These are phyloP conservation scores for Trypanosoma melophagium DNA, from an alignment of 208 protist genomes.

Conservation along the genomic window DNA sequence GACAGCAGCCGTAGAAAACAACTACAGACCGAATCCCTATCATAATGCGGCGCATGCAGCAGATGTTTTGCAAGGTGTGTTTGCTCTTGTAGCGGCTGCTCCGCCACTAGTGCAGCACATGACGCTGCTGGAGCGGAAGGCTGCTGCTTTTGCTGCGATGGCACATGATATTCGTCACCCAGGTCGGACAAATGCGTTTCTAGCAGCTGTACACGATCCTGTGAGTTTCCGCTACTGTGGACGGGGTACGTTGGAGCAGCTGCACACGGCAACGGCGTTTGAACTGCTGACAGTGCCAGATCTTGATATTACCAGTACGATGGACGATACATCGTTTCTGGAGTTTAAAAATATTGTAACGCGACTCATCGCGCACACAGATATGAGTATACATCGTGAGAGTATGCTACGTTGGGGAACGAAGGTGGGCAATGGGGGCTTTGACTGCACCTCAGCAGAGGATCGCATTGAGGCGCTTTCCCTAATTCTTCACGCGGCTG, in stretches of 20 bases:
- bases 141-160: conserved; percentile 59
- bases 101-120: conserved; percentile 40
- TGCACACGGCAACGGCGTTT: conserved; percentile 75
- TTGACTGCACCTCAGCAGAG: conserved; percentile 37
- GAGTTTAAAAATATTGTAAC: conserved; percentile 64
- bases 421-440: conserved; percentile 12
- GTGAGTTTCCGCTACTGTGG: conserved; percentile 57
- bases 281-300: conserved; percentile 44
- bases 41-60: conserved; percentile 79
- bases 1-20: conserved; percentile 51
- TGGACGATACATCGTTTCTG: conserved; percentile 53
- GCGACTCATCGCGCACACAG: conserved; percentile 53
- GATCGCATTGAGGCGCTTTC: conserved; percentile 57
- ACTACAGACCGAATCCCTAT: conserved; percentile 76
- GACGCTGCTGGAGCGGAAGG: conserved; percentile 62
- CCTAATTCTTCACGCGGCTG: conserved; percentile 74
- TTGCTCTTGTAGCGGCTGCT: conserved; percentile 41
- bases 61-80: conserved; percentile 67
- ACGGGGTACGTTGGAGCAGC: conserved; percentile 59
- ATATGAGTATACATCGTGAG: conserved; percentile 56
- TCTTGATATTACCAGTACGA: conserved; percentile 55
- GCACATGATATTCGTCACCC: conserved; percentile 81
- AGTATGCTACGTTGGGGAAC: conserved; percentile 29
- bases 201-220: conserved; percentile 53
- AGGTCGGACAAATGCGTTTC: conserved; percentile 53